Evolutionary conservation across 257 asterid genomes (phyloP).

Genomic region (Paraleonurus japonicus): DNA sequence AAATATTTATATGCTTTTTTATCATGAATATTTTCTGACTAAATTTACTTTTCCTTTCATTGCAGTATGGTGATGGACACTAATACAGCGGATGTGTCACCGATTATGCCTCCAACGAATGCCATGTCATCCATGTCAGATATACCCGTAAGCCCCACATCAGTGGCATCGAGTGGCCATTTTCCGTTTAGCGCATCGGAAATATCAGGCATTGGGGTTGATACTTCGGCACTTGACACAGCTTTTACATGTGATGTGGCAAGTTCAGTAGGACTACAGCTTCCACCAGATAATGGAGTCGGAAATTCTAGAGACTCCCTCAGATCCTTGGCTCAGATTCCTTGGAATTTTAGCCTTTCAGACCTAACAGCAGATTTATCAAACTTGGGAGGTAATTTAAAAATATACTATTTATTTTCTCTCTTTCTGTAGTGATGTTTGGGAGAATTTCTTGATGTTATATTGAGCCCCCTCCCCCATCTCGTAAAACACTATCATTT

Average conservation of each 20-base stretch:
- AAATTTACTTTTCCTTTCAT: neutral
- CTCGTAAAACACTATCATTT: neutral
- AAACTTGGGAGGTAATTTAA: constrained; percentile 56
- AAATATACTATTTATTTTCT: neutral
- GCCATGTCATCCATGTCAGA: constrained; percentile 74
- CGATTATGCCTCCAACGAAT: constrained; percentile 62
- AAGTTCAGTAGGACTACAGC: constrained; percentile 69
- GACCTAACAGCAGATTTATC: constrained; percentile 92
- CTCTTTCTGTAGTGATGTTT: neutral
- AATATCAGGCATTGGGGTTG: constrained; percentile 84
- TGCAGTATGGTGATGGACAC: constrained; percentile 74
- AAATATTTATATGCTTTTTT: no score
- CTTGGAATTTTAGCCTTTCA: constrained; percentile 90
- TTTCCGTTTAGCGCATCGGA: constrained; percentile 85
- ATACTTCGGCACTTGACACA: constrained; percentile 72
- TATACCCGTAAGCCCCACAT: constrained; percentile 85
- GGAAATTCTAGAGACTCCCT: constrained; percentile 83
- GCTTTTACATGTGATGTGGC: constrained; percentile 85
- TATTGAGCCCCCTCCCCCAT: neutral
- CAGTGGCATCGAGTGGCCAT: constrained; percentile 91
- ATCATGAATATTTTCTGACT: no score
- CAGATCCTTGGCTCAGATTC: constrained; percentile 78
- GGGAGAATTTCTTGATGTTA: neutral
- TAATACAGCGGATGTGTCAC: constrained; percentile 50
- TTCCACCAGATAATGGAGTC: constrained; percentile 76